Evolutionary conservation across 2,329 filamentous ascomycete species (phyloP).

Genomic region (Sarocladium strictum): DNA sequence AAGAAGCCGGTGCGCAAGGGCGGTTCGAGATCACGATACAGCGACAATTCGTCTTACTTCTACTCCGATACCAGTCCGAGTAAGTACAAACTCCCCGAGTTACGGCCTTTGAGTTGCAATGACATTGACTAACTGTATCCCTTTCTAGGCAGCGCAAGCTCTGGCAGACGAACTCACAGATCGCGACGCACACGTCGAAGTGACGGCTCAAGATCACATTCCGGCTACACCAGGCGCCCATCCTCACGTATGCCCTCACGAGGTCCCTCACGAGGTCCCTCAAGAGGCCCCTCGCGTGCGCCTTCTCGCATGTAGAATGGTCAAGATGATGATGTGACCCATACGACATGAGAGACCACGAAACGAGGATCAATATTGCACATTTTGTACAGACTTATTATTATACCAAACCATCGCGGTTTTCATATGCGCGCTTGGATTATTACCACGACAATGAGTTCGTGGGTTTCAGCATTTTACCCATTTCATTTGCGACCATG

Average conservation of each 20-base stretch:
- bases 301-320: neutral
- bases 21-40: slow-evolving; percentile 40
- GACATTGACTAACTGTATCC: neutral
- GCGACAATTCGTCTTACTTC: slow-evolving; percentile 44
- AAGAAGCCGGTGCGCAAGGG: slow-evolving; percentile 34
- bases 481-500: neutral
- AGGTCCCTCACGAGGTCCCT: neutral
- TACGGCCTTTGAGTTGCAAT: neutral
- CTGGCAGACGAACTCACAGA: slow-evolving; percentile 25
- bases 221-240: slow-evolving; percentile 19
- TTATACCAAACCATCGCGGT: slow-evolving; percentile 5
- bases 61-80: slow-evolving; percentile 47
- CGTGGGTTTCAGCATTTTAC: neutral
- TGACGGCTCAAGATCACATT: slow-evolving; percentile 25
- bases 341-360: neutral
- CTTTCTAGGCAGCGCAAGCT: slow-evolving; percentile 17
- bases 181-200: slow-evolving; percentile 26
- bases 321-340: neutral
- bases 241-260: slow-evolving; percentile 8
- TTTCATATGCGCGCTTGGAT: slow-evolving; percentile 5
- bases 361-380: neutral
- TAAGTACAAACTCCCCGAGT: slow-evolving; percentile 35
- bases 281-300: neutral
- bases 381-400: slow-evolving; percentile 8
- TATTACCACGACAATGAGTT: neutral